Conservation (phyloP, 176 grass and related monocot species). For the Phyllostachys edulis region DNA sequence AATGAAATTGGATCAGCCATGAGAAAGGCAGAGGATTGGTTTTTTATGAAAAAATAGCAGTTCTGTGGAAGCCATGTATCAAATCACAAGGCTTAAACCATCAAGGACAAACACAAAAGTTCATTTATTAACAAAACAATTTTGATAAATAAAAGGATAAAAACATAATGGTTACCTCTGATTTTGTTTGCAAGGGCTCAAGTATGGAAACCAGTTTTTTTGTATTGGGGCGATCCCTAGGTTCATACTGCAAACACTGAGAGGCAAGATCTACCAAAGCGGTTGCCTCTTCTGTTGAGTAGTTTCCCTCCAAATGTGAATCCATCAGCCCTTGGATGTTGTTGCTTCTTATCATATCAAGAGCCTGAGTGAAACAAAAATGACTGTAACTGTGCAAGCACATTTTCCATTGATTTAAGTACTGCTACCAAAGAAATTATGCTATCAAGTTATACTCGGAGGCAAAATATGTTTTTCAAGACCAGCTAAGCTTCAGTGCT, state of each 20-base stretch:
- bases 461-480: background rate
- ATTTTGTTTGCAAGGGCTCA: constrained; percentile 76
- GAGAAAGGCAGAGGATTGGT: background rate
- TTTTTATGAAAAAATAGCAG: background rate
- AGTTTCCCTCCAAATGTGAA: constrained; percentile 97
- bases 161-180: constrained; percentile 52
- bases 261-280: constrained; percentile 79
- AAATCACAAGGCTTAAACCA: background rate
- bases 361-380: constrained; percentile 57
- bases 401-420: background rate
- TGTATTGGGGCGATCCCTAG: constrained; percentile 83
- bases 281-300: constrained; percentile 83
- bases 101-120: background rate
- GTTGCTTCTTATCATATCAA: constrained; percentile 87
- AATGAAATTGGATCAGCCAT: constrained; percentile 6
- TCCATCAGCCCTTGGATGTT: constrained; percentile 76
- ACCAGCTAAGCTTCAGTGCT: background rate
- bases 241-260: constrained; percentile 88
- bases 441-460: background rate
- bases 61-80: background rate
- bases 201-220: constrained; percentile 73
- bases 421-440: background rate
- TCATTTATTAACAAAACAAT: background rate
- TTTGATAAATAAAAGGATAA: constrained; percentile 1
- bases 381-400: constrained; percentile 19